phyloP scores from a whole-genome alignment of 2,329 filamentous ascomycete genomes.

The Ceratocystis diversiconidia region DNA sequence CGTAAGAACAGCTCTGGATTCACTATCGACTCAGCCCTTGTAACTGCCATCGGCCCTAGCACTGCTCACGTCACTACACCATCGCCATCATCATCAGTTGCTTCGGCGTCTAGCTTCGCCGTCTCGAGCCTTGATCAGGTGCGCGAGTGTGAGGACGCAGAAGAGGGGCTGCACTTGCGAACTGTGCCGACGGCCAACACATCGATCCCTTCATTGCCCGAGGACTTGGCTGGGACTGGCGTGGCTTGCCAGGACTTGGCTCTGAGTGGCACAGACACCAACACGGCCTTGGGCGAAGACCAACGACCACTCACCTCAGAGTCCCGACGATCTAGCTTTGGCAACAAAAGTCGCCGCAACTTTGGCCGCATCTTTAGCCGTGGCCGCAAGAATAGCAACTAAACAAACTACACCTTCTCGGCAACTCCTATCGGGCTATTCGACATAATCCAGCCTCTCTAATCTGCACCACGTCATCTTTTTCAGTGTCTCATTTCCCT shows the following conservation, averaged over 20 bases:
- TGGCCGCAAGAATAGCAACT: constrained; percentile 14
- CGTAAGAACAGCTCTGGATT: constrained; percentile 6
- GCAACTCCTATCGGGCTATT: background rate
- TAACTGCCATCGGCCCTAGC: constrained; percentile 10
- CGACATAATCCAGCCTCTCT: background rate
- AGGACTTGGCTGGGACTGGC: background rate
- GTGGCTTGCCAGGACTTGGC: constrained; percentile 1
- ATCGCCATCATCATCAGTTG: constrained; percentile 4
- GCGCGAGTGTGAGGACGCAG: background rate
- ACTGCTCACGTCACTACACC: constrained; percentile 9
- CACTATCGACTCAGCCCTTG: constrained; percentile 12
- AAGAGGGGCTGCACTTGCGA: background rate
- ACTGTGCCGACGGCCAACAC: constrained; percentile 2
- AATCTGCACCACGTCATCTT: background rate
- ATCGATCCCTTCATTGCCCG: constrained; percentile 4
- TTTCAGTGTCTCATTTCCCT: constrained; percentile 1
- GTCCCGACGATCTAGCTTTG: constrained; percentile 3
- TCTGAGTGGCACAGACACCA: background rate
- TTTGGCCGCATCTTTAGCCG: constrained; percentile 10
- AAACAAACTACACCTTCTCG: background rate
- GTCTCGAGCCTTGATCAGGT: background rate
- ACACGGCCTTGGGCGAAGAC: background rate
- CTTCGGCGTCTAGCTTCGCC: background rate
- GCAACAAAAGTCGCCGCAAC: constrained; percentile 10
- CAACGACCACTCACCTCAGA: constrained; percentile 13